Percentiles rank a stretch among this genome's conserved stretches.
phyloP scores from a whole-genome alignment of 768 basidiomycete genomes.

The Pleurotus tuoliensis region DNA sequence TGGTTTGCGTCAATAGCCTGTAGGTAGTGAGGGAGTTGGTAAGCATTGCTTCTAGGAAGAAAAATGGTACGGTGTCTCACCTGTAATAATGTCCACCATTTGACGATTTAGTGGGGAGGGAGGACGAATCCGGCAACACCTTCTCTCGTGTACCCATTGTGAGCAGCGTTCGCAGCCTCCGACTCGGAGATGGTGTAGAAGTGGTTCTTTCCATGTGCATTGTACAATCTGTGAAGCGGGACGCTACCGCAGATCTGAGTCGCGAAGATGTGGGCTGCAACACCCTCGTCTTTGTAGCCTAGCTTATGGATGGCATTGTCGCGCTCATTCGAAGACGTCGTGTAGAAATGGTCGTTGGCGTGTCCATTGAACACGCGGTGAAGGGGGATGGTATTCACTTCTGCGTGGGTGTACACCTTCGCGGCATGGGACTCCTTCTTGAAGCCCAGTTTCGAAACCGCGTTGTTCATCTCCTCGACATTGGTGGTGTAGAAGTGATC shows the following conservation, averaged over 20 bases:
- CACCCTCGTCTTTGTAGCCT: slow-evolving; percentile 10
- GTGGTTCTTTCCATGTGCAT: slow-evolving; percentile 4
- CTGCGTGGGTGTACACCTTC: not conserved
- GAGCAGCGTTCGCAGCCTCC: not conserved
- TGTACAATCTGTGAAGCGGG: slow-evolving; percentile 8
- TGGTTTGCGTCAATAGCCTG: not conserved
- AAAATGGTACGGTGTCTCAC: not conserved
- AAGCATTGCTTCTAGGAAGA: not conserved
- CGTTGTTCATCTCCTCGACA: not conserved
- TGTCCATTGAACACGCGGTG: slow-evolving; percentile 13
- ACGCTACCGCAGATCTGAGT: slow-evolving; percentile 11
- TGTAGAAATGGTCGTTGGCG: slow-evolving; percentile 16
- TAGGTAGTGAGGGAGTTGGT: not conserved
- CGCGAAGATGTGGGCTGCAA: slow-evolving; percentile 13
- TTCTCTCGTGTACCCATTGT: slow-evolving; percentile 6
- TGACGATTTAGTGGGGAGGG: slow-evolving; percentile 1
- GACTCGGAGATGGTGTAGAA: slow-evolving; percentile 12
- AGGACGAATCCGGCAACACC: slow-evolving; percentile 10
- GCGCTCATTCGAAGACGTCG: slow-evolving; percentile 11
- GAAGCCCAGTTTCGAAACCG: not conserved
- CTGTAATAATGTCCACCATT: not conserved
- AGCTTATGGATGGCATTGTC: slow-evolving; percentile 10
- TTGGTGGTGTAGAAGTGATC: slow-evolving; percentile 7
- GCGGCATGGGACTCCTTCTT: slow-evolving; percentile 3
- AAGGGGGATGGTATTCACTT: slow-evolving; percentile 15